A percentile compares a stretch with the other conserved stretches of the same genome.
These are phyloP conservation scores for Malus hybrid DNA, from an alignment of 331 rosid genomes.

Conservation along the genomic window DNA sequence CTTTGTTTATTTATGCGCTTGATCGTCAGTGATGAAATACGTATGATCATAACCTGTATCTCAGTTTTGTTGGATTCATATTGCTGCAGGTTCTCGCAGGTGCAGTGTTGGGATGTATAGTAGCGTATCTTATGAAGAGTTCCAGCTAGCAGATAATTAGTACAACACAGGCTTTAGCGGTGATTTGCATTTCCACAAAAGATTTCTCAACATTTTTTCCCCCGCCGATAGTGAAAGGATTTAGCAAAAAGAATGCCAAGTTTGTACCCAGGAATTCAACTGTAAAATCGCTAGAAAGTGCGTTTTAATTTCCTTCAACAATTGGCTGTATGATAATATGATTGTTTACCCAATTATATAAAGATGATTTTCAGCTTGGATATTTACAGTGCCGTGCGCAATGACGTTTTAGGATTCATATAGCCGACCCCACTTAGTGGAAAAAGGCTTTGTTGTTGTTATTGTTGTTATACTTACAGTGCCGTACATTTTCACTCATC, in stretches of 20 bases:
- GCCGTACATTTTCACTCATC: neutral
- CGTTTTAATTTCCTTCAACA: neutral
- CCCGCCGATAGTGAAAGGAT: neutral
- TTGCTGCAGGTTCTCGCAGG: conserved; percentile 44
- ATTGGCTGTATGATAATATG: neutral
- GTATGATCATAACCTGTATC: neutral
- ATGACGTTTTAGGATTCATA: too few relatives aligned
- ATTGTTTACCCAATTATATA: neutral
- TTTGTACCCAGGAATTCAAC: neutral
- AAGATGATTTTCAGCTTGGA: neutral
- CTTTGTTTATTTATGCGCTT: neutral
- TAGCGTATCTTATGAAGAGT: conserved; percentile 32
- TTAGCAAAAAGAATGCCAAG: neutral
- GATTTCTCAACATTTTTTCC: neutral
- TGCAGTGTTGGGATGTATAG: conserved; percentile 42
- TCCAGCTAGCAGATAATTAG: conserved; percentile 12
- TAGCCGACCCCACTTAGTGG: too few relatives aligned
- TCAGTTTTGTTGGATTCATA: neutral
- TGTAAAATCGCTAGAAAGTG: neutral
- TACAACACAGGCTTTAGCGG: neutral
- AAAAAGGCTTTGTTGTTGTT: too few relatives aligned
- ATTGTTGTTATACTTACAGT: neutral
- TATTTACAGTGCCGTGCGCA: neutral
- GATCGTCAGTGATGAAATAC: neutral
- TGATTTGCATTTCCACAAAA: neutral